Evolutionary conservation across 257 asterid species (phyloP).

Genomic region (Nicotiana paniculata): DNA sequence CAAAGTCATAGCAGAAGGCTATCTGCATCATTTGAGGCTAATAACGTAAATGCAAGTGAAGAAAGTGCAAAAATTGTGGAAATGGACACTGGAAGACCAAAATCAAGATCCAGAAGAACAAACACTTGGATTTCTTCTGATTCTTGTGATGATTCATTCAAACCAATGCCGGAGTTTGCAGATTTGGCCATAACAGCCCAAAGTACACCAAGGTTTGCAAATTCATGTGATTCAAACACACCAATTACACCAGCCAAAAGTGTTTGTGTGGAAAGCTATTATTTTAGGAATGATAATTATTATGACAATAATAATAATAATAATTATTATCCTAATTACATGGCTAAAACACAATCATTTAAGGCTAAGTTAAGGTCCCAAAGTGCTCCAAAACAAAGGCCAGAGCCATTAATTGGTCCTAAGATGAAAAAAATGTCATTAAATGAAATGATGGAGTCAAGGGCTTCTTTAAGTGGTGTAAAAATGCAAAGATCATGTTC

Average conservation of each 20-base stretch:
- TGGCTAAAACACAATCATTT: slow-evolving; percentile 81
- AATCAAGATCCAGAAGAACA: slow-evolving; percentile 50
- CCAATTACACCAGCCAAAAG: slow-evolving; percentile 46
- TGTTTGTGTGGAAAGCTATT: slow-evolving; percentile 26
- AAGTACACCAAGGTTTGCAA: slow-evolving; percentile 58
- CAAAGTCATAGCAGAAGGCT: slow-evolving; percentile 42
- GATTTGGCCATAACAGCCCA: slow-evolving; percentile 28
- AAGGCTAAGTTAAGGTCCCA: slow-evolving; percentile 66
- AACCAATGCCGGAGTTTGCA: slow-evolving; percentile 6
- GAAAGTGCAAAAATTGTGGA: slow-evolving; percentile 77
- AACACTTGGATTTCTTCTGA: slow-evolving; percentile 28
- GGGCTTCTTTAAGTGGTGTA: slow-evolving; percentile 58
- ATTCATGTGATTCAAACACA: slow-evolving; percentile 20
- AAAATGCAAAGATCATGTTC: slow-evolving; percentile 69
- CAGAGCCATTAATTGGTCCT: slow-evolving; percentile 27
- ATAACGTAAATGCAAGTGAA: slow-evolving; percentile 23
- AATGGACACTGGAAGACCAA: slow-evolving; percentile 62
- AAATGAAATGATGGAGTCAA: slow-evolving; percentile 54
- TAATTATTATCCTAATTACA: slow-evolving; percentile 44
- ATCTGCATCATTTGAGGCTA: slow-evolving; percentile 39
- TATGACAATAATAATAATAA: slow-evolving; percentile 5
- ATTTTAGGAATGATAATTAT: slow-evolving; percentile 17
- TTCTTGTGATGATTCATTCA: slow-evolving; percentile 25
- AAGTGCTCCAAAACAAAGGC: slow-evolving; percentile 77
- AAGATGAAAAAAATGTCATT: slow-evolving; percentile 34